Base-by-base conservation (phyloP, 768 basidiomycete genomes). In the Tulasnella sp. region DNA sequence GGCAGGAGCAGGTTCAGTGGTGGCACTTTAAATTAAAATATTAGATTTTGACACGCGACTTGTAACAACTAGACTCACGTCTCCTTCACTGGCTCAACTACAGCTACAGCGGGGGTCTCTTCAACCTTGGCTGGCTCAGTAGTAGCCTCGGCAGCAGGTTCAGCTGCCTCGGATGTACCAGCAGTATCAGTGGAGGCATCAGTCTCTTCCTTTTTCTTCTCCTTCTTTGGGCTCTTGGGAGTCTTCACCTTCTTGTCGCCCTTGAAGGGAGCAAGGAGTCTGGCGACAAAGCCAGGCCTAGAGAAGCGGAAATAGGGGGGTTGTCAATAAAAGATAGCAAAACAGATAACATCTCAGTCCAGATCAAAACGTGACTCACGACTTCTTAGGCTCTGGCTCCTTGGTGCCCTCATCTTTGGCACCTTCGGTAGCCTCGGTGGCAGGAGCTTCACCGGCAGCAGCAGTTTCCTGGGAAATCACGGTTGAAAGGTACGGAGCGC, bases 201-300 rank as follows among this genome's bases (percentile, higher is more conserved):
- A 10, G 65, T 63, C 62, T 80, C 79, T 58, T 81, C 78, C 70
- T 83, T 81, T 73, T 83, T 83, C 71, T 83, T 83, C 64, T 80
- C 77, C 69, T 82, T 83, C 74, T 83, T 84, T 31, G 80, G 78
- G 65, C 37, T 34, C 77, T 81, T 65, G 40, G 64, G 63, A 22
- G 62, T 61, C 77, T 79, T 77, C 72, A 80, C 76, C 65, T 68
- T 71, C 45, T 63, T 61, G 37, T 65, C 65, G 42, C 37, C 40
- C 70, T 84, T 86, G 75, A 89, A 80, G 35, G 82, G 75, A 25
- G 79, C 78, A 53, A 92, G 78, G 56, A 92, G 69, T 68, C 83
- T 90, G 59, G 78, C 63, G 52, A 92, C 72, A 58, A 90, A 61
- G 46, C 76, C 69, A 15, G 85, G 84, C 69, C 83, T 86, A 28